Percentiles rank a stretch among this genome's conserved stretches.
phyloP scores from a whole-genome alignment of 257 asterid species.

The Fraxinus excelsior region DNA sequence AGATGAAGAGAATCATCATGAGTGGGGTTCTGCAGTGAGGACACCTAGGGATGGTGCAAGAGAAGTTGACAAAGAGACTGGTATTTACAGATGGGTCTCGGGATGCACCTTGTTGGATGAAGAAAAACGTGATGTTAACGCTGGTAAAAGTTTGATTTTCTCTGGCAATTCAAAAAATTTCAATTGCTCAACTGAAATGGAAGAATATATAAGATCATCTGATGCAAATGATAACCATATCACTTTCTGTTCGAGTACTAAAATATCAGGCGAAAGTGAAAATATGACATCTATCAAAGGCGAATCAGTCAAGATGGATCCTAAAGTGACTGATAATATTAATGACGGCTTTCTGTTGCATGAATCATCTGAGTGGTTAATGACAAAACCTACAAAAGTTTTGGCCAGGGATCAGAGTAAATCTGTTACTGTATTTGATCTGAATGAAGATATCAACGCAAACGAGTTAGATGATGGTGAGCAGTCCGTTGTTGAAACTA shows the following conservation, averaged over 20 bases:
- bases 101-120: background rate
- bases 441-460: constrained; percentile 48
- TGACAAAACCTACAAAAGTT: constrained; percentile 17
- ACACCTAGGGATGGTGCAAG: constrained; percentile 11
- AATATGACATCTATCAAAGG: background rate
- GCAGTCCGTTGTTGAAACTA: constrained; percentile 26
- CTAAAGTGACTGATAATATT: background rate
- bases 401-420: constrained; percentile 17
- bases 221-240: constrained; percentile 19
- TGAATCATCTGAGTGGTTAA: constrained; percentile 24
- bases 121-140: constrained; percentile 13
- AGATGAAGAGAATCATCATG: constrained; percentile 18
- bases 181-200: constrained; percentile 19
- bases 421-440: constrained; percentile 45
- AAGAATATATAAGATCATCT: constrained; percentile 13
- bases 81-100: background rate
- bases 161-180: constrained; percentile 24
- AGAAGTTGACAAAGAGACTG: background rate
- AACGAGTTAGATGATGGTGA: constrained; percentile 29
- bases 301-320: constrained; percentile 20
- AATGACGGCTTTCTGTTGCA: constrained; percentile 11
- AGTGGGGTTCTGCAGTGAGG: background rate
- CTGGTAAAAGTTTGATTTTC: constrained; percentile 17
- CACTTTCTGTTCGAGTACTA: constrained; percentile 21
- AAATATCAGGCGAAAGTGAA: constrained; percentile 19